Evolutionary conservation across 2,329 filamentous ascomycete species (phyloP).

Genomic region (Drechslerella dactyloides): DNA sequence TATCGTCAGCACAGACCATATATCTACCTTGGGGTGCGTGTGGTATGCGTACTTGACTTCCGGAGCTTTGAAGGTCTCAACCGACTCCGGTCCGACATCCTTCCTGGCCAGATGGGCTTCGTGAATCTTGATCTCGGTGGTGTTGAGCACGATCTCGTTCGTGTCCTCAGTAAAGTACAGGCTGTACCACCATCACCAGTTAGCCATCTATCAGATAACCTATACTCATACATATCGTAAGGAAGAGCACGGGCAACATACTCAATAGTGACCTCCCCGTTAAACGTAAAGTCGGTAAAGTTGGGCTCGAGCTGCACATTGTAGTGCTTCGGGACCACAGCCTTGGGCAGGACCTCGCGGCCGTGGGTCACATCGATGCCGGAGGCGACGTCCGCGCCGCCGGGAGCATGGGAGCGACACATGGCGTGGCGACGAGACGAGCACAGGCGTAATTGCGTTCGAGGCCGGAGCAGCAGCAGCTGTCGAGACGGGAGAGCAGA

Average conservation of each 20-base stretch:
- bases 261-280: constrained; percentile 84
- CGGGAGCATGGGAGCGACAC: constrained; percentile 65
- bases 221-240: no score
- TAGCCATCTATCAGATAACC: constrained; percentile 50
- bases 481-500: not conserved
- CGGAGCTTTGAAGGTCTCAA: constrained; percentile 60
- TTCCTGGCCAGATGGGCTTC: constrained; percentile 70
- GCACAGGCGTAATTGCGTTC: constrained; percentile 65
- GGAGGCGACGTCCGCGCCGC: constrained; percentile 63
- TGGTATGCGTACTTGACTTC: constrained; percentile 51
- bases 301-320: constrained; percentile 89
- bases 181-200: constrained; percentile 66
- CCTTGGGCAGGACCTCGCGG: constrained; percentile 86
- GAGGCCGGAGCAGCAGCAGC: constrained; percentile 5
- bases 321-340: constrained; percentile 91
- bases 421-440: constrained; percentile 76
- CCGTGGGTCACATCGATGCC: constrained; percentile 68
- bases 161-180: constrained; percentile 72
- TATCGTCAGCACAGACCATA: not conserved
- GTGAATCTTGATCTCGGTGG: constrained; percentile 82
- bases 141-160: constrained; percentile 84
- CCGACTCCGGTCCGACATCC: constrained; percentile 60
- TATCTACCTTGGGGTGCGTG: constrained; percentile 14
- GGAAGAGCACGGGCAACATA: constrained; percentile 57
- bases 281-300: constrained; percentile 84